These are phyloP conservation scores for Magnusiomyces sp. DNA, from an alignment of 1,139 yeast genomes.

Conservation along the genomic window DNA sequence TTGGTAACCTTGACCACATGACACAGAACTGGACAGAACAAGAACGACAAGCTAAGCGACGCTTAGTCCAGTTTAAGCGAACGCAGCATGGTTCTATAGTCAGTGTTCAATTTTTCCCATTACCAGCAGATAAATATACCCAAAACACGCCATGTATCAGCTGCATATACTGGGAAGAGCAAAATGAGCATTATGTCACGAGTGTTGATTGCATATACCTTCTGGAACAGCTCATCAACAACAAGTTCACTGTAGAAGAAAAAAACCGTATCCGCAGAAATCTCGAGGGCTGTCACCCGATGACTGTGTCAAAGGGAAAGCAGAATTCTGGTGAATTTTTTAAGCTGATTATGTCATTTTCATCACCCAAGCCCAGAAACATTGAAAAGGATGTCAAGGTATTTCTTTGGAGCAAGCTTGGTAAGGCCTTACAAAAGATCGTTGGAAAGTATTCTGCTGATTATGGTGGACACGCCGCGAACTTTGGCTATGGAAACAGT, in stretches of 20 bases:
- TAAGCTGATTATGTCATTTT: constrained; percentile 53
- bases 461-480: constrained; percentile 17
- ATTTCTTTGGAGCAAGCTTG: constrained; percentile 50
- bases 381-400: constrained; percentile 70
- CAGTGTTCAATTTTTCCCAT: constrained; percentile 28
- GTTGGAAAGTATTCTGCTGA: constrained; percentile 47
- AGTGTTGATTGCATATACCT: constrained; percentile 57
- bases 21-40: constrained; percentile 28
- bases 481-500: constrained; percentile 6
- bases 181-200: constrained; percentile 46
- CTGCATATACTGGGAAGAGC: constrained; percentile 55
- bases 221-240: constrained; percentile 49
- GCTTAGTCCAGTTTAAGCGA: constrained; percentile 31
- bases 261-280: constrained; percentile 64
- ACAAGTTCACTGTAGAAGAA: constrained; percentile 56
- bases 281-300: constrained; percentile 56
- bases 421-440: constrained; percentile 51
- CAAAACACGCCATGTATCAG: constrained; percentile 37
- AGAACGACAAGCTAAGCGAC: constrained; percentile 28
- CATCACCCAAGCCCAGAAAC: constrained; percentile 60
- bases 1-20: constrained; percentile 31
- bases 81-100: constrained; percentile 32
- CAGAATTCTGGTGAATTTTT: constrained; percentile 44
- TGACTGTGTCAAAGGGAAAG: constrained; percentile 47
- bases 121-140: constrained; percentile 28